A percentile compares a stretch with the other conserved stretches of the same genome.
phyloP scores from a whole-genome alignment of 306 rosid species.

The Citrullus amarus region DNA sequence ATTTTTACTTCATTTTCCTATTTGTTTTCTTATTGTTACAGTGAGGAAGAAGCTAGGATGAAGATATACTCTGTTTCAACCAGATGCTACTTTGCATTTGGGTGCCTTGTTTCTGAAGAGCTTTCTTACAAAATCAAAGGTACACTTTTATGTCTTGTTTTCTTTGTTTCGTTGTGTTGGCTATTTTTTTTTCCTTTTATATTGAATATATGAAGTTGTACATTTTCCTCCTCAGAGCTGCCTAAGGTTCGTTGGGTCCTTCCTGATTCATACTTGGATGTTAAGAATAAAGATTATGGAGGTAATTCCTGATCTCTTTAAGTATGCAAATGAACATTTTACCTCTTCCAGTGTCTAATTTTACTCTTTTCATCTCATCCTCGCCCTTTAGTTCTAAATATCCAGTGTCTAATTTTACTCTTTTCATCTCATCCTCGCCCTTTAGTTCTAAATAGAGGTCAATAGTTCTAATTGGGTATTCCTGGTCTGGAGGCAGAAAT shows the following conservation, averaged over 20 bases:
- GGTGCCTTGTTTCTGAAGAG: slow-evolving; percentile 80
- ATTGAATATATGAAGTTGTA: not conserved
- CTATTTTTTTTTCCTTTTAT: not conserved
- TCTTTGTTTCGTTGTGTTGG: not conserved
- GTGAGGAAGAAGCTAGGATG: slow-evolving; percentile 94
- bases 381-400: no score
- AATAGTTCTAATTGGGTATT: not conserved
- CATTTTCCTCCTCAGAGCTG: slow-evolving; percentile 36
- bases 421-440: no score
- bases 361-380: no score
- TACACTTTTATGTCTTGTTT: slow-evolving; percentile 3
- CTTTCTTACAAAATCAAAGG: slow-evolving; percentile 74
- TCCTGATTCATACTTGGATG: slow-evolving; percentile 96
- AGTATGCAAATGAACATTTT: not conserved
- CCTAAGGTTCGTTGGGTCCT: slow-evolving; percentile 89
- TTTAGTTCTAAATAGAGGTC: not conserved
- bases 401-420: not conserved
- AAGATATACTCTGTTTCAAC: slow-evolving; percentile 96
- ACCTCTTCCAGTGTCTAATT: not conserved
- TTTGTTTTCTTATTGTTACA: slow-evolving; percentile 10
- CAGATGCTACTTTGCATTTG: slow-evolving; percentile 78
- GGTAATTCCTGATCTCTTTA: slow-evolving; percentile 32
- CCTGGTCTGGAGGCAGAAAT: not conserved
- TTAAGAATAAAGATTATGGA: slow-evolving; percentile 83
- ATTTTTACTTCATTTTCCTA: not conserved